Evolutionary conservation across 371 early-diverging fungal genomes (phyloP).

Genomic region (Haplosporangium sp.): DNA sequence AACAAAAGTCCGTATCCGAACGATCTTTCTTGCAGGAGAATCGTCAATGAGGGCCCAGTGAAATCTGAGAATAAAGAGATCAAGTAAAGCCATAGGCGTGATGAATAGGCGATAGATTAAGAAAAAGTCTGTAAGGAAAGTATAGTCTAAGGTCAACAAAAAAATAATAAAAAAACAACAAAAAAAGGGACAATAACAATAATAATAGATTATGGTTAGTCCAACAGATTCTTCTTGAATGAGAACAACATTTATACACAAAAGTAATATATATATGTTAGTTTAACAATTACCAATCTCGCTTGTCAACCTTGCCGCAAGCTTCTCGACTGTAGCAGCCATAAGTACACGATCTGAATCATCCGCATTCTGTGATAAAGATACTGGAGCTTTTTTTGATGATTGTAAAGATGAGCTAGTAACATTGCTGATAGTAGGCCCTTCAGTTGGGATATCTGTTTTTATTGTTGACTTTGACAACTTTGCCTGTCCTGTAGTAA

Average conservation of each 20-base stretch:
- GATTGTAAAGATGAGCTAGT: background rate
- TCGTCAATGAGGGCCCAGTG: slow-evolving; percentile 70
- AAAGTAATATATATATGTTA: too few species aligned
- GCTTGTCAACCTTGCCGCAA: slow-evolving; percentile 71
- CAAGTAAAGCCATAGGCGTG: slow-evolving; percentile 66
- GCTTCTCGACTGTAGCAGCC: slow-evolving; percentile 73
- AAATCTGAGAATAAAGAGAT: slow-evolving; percentile 69
- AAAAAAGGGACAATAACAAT: background rate
- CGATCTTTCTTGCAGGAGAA: slow-evolving; percentile 66
- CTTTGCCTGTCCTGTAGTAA: background rate
- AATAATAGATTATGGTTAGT: background rate
- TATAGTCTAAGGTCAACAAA: slow-evolving; percentile 63
- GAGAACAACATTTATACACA: background rate
- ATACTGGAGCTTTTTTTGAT: background rate
- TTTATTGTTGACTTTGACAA: background rate
- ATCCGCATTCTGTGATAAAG: slow-evolving; percentile 10
- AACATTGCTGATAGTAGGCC: background rate
- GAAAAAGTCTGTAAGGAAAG: slow-evolving; percentile 80
- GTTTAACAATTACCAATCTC: slow-evolving; percentile 61
- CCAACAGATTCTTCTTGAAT: too few species aligned
- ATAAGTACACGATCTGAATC: slow-evolving; percentile 48
- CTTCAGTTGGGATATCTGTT: background rate
- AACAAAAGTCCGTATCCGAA: slow-evolving; percentile 75
- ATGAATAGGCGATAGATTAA: slow-evolving; percentile 75
- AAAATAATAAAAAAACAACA: background rate